Base-by-base conservation (phyloP, 148 eudicot genomes). In the Rhododendron kiyosumense region DNA sequence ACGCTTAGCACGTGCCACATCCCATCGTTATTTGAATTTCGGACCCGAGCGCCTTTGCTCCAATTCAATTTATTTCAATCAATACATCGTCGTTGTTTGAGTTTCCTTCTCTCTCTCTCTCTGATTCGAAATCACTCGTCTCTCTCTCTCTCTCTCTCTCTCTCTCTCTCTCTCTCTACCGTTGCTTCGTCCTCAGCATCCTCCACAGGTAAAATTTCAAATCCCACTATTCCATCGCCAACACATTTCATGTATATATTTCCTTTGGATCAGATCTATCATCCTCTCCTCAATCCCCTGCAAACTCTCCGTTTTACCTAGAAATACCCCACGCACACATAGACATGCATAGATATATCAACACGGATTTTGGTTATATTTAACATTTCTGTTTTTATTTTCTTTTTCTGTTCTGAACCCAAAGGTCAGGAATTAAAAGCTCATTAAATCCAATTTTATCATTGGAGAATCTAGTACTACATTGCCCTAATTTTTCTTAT, bases 21-120 rank as follows among this genome's bases (percentile, higher is more conserved):
- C 76, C 78, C 78, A 5, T 24, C 36, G 54, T 34, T 67, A 75
- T 87, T 87, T 87, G 89, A 87, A 87, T 71, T 84, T 87, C 77
- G 81, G 84, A 84, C 59, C 65, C 48, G 36, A 84, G 46, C 81
- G 89, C 86, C 84, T 75, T 52, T 45, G 77, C 67, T 49, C 49
- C 67, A 75, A 32, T 84, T 84, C 69, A 84, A 84, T 84, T 84
- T 84, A 48, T 36, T 67, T 57, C 63, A 57, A 57, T 17, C 22
- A 18, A 57, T 18, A 57, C 22, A 69, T 67, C 59, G 30, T 2
- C 41, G 30, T 83, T 22, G 30, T 48, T 46, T 26, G 49, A 46
- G 17, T 78, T 4, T 45, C 24, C 15, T 10, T 22, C 18, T 77
- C 51, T 36, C 79, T 67, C 79, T 83, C 84, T 36, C 18, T 69